Percentiles rank a stretch among this genome's conserved stretches.
Evolutionary conservation across 768 basidiomycete species (phyloP).

Genomic region (Bullera alba): DNA sequence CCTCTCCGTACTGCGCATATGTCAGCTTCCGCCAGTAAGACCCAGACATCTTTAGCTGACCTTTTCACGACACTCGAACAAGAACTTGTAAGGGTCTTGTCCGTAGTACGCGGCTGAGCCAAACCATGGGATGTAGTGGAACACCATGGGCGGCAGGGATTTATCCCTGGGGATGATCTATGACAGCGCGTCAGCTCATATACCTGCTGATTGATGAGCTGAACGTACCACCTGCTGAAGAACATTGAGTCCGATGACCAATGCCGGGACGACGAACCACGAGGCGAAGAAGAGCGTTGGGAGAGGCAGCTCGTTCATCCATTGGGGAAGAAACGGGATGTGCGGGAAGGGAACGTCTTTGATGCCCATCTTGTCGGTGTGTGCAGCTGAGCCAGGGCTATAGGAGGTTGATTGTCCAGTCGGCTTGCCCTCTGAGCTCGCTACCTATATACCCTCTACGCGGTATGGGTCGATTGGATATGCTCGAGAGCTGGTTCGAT

Average conservation of each 20-base stretch:
- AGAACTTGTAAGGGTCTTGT: conserved; percentile 84
- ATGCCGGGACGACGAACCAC: neutral
- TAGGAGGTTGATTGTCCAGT: too few relatives aligned
- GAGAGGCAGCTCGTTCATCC: neutral
- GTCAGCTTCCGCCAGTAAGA: neutral
- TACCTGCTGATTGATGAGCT: neutral
- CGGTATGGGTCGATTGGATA: too few relatives aligned
- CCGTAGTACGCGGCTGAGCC: conserved; percentile 87
- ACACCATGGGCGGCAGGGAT: conserved; percentile 78
- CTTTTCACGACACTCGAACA: conserved; percentile 58
- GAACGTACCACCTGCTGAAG: neutral
- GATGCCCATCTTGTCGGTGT: neutral
- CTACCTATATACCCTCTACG: too few relatives aligned
- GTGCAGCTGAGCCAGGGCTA: too few relatives aligned
- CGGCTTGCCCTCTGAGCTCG: too few relatives aligned
- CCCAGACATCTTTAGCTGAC: conserved; percentile 20
- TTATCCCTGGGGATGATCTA: conserved; percentile 54
- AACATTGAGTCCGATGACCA: neutral
- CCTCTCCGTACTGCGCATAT: conserved; percentile 69
- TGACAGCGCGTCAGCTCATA: neutral
- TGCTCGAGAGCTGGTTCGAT: too few relatives aligned
- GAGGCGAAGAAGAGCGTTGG: neutral
- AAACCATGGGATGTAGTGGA: conserved; percentile 82
- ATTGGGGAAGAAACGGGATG: neutral
- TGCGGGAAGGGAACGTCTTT: neutral